Percentiles rank a stretch among this genome's conserved stretches.
phyloP scores from a whole-genome alignment of 2,329 filamentous ascomycete genomes.

The Fonsecaea nubica region DNA sequence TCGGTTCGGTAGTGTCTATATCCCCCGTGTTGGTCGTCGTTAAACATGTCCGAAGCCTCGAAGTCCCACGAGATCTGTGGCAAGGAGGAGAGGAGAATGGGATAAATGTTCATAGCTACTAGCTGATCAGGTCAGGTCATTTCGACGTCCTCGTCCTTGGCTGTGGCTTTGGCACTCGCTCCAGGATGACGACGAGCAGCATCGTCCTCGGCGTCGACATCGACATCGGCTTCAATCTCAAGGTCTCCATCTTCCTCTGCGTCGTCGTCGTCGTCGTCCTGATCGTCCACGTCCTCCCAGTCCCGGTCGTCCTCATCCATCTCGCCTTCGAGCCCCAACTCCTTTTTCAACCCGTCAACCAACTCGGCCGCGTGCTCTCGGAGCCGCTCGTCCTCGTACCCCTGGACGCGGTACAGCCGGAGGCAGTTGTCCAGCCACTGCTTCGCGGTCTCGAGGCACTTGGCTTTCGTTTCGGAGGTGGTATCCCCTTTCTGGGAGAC shows the following conservation, averaged over 20 bases:
- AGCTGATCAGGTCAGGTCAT: slow-evolving; percentile 18
- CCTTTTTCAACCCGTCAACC: slow-evolving; percentile 63
- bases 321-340: slow-evolving; percentile 67
- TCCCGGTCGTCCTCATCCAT: slow-evolving; percentile 63
- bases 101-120: no score
- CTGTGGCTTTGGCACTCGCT: neutral
- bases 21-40: neutral
- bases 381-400: slow-evolving; percentile 69
- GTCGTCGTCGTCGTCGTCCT: slow-evolving; percentile 54
- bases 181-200: slow-evolving; percentile 58
- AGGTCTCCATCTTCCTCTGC: slow-evolving; percentile 31
- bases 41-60: neutral
- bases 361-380: slow-evolving; percentile 54
- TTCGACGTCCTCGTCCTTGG: slow-evolving; percentile 34
- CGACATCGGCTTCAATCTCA: slow-evolving; percentile 34
- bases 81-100: no score
- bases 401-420: slow-evolving; percentile 75
- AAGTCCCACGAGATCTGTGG: no score
- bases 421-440: slow-evolving; percentile 80
- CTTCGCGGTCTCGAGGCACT: slow-evolving; percentile 63
- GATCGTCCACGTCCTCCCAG: slow-evolving; percentile 63
- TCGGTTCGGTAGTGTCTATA: neutral
- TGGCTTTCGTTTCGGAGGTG: slow-evolving; percentile 43
- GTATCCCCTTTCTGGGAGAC: slow-evolving; percentile 57
- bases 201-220: slow-evolving; percentile 51